Base-by-base conservation (phyloP, 768 basidiomycete species). In the Rossbeevera mucosa region DNA sequence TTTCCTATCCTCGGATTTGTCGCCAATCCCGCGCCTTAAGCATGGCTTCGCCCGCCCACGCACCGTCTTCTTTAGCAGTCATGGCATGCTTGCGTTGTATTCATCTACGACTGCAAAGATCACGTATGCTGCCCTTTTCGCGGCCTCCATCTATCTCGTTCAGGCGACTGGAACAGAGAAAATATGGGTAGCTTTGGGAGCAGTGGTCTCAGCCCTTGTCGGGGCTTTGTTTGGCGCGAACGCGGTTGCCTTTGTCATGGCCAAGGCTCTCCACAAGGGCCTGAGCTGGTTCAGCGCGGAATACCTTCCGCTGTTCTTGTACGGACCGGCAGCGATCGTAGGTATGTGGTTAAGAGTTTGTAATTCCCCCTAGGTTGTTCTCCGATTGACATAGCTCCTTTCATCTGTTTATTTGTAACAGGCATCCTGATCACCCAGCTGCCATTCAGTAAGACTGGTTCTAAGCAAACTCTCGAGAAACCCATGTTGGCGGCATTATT, bases 271-370 rank as follows among this genome's bases (percentile, higher is more conserved):
- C 20, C 76, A 80, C 7, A 86, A 80, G 67, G 77, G 81, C 0
- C 80, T 95, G 80, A 88, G 88, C 60, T 97, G 94, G 94, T 96
- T 91, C 68, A 74, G 79, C 14, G 79, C 75, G 38, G 89, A 90
- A 55, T 77, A 83, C 58, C 76, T 77, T 9, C 76, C 80, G 1
- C 56, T 94, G 8, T 62, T 77, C 20, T 68, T 96, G 20, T 98
- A 91, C 62, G 88, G 78, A 2, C 88, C 91, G 13, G 78, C 89
- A 2, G 81, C 83, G 0, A 62, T 91, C 13, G 71, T 88, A 13
- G 91, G 91, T 86, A 57, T 28, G 80, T 70, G 41, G 36, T 48
- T 36, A 21, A 31, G 2, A 20, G 4, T 20, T 50, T 28, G 18
- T 9, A 1, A 7, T 20, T n/a, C 20, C 22, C 1, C 36, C n/a